These are phyloP conservation scores for Nicotiana attenuata DNA, from an alignment of 257 asterid genomes.

Conservation along the genomic window DNA sequence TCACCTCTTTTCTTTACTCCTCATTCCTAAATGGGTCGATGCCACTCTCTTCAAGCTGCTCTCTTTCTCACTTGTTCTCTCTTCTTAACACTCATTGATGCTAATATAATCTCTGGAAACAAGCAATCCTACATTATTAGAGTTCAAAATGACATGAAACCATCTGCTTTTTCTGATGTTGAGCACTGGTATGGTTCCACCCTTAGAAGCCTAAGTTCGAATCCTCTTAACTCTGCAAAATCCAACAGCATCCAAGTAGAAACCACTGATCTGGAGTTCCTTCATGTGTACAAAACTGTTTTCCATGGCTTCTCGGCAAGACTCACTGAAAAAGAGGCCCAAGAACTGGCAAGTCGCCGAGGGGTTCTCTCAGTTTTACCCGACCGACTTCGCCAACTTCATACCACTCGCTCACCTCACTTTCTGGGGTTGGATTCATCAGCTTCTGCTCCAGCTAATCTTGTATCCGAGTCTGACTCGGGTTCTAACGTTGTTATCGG, in stretches of 20 bases:
- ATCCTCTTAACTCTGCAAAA: conserved; percentile 14
- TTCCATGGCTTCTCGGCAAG: conserved; percentile 75
- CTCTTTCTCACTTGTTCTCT: neutral
- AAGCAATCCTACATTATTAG: conserved; percentile 53
- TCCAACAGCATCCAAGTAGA: neutral
- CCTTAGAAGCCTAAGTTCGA: conserved; percentile 39
- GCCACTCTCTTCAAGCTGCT: neutral
- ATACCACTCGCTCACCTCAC: conserved; percentile 62
- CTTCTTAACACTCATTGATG: conserved; percentile 12
- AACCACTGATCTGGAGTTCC: conserved; percentile 19
- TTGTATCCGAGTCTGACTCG: conserved; percentile 52
- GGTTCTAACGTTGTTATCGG: conserved; percentile 73
- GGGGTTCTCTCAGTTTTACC: conserved; percentile 56
- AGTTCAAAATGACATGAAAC: conserved; percentile 57
- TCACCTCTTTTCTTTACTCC: neutral
- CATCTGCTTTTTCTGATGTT: conserved; percentile 47
- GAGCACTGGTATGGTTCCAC: conserved; percentile 71
- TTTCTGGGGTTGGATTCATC: conserved; percentile 48
- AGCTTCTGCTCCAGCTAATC: conserved; percentile 19
- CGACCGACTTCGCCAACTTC: conserved; percentile 62
- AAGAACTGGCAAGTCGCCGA: conserved; percentile 31
- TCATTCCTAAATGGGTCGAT: neutral
- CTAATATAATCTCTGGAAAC: neutral
- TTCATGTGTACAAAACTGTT: conserved; percentile 64
- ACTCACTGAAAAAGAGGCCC: conserved; percentile 48